Evolutionary conservation across 2,329 filamentous ascomycete genomes (phyloP), one percentile per base, ranked within the genome.

Genomic region (Calonectria fujianensis): DNA sequence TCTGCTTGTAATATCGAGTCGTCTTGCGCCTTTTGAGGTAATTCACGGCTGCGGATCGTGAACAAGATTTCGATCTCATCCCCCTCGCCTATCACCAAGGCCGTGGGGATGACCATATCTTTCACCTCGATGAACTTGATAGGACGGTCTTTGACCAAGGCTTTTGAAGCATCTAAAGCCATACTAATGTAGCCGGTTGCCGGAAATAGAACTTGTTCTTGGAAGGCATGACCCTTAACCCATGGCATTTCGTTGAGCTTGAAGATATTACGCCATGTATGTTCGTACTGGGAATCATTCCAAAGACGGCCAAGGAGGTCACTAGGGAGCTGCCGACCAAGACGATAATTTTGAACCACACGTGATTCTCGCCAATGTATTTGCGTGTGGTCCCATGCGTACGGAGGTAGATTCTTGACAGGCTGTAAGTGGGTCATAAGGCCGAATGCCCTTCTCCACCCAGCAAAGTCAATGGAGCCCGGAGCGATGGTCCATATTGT

Each of bases 251-350:
- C 52, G 8, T 9, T 57, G 52, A 57, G 52, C 3, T 57, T 16
- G 31, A 57, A 57, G 4, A 57, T 57, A 18, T 57, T 57, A 13
- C 52, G 52, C 52, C 52, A 57, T n/a, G 52, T 57, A 8, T 57
- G 20, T 31, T 57, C 52, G 8, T 57, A 57, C 18, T 16, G 52
- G 7, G 52, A 35, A n/a, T 57, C 52, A 7, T 57, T 57, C 18
- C 16, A 57, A 13, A 16, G 52, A 35, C 52, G 52, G 11, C 52
- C 52, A 10, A 57, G 52, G 29, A 57, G 31, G 10, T 57, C 52
- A 27, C 13, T 16, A 9, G 20, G 2, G 20, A 16, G 52, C 0
- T 57, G 16, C 18, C 8, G n/a, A 2, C 52, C 52, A n/a, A 57
- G 29, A 9, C 52, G 52, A 14, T 57, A 57, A 8, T 57, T 57